Base-by-base conservation (phyloP, 1,284 basidiomycete genomes). In the Ganoderma leucocontextum region DNA sequence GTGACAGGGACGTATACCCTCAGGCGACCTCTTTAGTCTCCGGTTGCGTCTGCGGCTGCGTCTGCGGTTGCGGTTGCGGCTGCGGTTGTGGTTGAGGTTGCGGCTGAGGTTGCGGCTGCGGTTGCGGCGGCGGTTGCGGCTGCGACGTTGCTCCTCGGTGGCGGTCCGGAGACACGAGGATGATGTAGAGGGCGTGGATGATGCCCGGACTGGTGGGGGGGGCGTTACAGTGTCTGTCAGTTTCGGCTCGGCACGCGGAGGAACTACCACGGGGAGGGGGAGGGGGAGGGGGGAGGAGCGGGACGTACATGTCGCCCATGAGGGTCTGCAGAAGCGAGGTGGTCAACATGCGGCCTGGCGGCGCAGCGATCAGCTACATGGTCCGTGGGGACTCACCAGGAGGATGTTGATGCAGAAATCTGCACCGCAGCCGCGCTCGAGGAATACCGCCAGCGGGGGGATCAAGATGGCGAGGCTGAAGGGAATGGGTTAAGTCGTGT, bases 171-270 rank as follows among this genome's bases (percentile, higher is more conserved):
- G 47, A 25, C 2, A 4, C 13, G 22, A 52, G 47, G 47, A 52
- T 52, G 47, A 52, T 52, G 22, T 52, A 52, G 10, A 52, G 47
- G 22, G 47, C 47, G 22, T 52, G 47, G 47, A 52, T 52, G 47
- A 52, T 52, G 22, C 47, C 47, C 10, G 47, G 47, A 12, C 47
- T 52, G n/a, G 47, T 12, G 8, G 17, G 41, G 4, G 6, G 29
- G 29, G 29, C n/a, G n/a, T n/a, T n/a, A n/a, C n/a, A n/a, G n/a
- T 29, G 29, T 29, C 29, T 29, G 41, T 42, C 41, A 42, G 41
- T 17, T 2, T 42, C 17, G 41, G 41, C 19, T 19, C 15, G 41
- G 17, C 29, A 29, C 2, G 29, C 29, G 29, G 29, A 29, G 29
- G 29, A 29, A 29, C 29, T 29, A 29, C 29, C 2, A 29, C 29